Conservation (phyloP, 1,139 yeast genomes). For the Lodderomyces theae region DNA sequence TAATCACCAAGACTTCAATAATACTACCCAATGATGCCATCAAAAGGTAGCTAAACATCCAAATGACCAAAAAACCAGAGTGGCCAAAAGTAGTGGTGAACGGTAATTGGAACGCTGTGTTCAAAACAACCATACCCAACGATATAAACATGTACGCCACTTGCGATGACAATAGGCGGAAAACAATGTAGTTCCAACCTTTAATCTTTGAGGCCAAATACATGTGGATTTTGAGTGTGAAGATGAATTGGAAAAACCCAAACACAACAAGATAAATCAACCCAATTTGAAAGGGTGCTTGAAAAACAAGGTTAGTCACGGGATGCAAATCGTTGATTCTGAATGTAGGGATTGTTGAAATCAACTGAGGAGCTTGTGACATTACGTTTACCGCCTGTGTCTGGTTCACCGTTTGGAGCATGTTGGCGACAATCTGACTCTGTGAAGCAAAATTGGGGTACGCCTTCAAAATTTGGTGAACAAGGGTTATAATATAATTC, state of each 20-base stretch:
- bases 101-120: conserved; percentile 43
- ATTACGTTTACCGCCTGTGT: conserved; percentile 19
- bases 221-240: conserved; percentile 26
- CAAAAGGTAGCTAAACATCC: conserved; percentile 44
- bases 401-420: conserved; percentile 21
- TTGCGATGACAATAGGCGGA: conserved; percentile 43
- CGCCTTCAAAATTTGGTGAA: conserved; percentile 17
- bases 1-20: conserved; percentile 42
- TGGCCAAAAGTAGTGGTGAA: conserved; percentile 35
- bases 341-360: conserved; percentile 27
- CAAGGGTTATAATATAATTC: conserved; percentile 20
- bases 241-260: conserved; percentile 29
- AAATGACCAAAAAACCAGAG: conserved; percentile 49
- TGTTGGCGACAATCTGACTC: conserved; percentile 19
- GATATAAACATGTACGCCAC: conserved; percentile 40
- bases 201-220: conserved; percentile 29
- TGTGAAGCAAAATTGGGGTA: conserved; percentile 18
- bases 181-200: conserved; percentile 38
- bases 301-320: conserved; percentile 22
- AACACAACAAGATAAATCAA: conserved; percentile 28
- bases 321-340: conserved; percentile 22
- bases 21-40: conserved; percentile 53
- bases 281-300: conserved; percentile 35
- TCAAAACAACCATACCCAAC: conserved; percentile 39
- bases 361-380: conserved; percentile 21